Conservation (phyloP, 306 rosid species). For the Corylus avellana region DNA sequence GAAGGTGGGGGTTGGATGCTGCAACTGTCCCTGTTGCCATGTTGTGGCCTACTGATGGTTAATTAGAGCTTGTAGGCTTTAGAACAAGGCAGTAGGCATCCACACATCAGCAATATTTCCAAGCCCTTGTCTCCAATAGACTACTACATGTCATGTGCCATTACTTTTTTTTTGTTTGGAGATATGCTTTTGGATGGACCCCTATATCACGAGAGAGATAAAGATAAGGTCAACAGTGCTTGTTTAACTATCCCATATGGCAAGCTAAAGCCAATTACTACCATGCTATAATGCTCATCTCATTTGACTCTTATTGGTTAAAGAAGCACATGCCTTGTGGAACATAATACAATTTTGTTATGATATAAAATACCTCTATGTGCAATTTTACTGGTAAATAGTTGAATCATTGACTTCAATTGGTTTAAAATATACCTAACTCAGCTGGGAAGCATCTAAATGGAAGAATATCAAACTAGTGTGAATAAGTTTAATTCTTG, state of each 20-base stretch:
- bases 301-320: background rate
- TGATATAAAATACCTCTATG: background rate
- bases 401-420: background rate
- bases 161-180: background rate
- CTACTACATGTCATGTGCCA: slow-evolving; percentile 26
- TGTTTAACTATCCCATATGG: background rate
- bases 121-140: slow-evolving; percentile 23
- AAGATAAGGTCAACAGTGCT: background rate
- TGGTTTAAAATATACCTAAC: background rate
- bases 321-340: background rate
- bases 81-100: slow-evolving; percentile 10
- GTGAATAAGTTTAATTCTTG: background rate
- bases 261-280: background rate
- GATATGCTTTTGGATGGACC: slow-evolving; percentile 15
- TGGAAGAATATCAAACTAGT: background rate
- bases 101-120: slow-evolving; percentile 6
- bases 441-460: background rate
- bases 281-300: background rate
- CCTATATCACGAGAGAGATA: background rate
- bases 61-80: slow-evolving; percentile 11
- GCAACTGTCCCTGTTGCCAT: background rate
- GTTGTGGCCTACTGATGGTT: background rate
- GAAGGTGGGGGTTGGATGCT: background rate
- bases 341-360: too few species aligned
- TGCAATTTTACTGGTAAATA: background rate